Evolutionary conservation across 23 red algal genomes (phyloP), one percentile per base, ranked within the genome.

Genomic region (Cyanidiococcus yangmingshanensis): DNA sequence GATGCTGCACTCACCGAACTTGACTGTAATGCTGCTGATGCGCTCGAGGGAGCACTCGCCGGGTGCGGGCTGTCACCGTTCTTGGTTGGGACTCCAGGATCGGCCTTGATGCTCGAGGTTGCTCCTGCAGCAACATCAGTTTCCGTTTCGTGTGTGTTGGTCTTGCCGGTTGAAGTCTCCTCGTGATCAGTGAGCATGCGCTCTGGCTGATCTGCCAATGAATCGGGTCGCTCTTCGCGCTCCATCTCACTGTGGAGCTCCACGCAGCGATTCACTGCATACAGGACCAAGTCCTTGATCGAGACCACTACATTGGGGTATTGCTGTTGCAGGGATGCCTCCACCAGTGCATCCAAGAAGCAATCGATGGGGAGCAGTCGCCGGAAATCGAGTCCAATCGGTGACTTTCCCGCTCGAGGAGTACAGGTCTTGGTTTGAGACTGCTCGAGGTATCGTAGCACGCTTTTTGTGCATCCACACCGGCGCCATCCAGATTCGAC

Each of bases 261-360:
- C 12, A 54, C 45, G 21, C 45, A 54, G 45, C 45, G 45, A 21
- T 21, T 54, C 45, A 54, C 12, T 21, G 45, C 45, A 21, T 15
- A 54, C 45, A 54, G 45, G 45, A 15, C 21, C 15, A 71, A 30
- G 27, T 71, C n/a, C 63, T 71, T 35, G 16, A 30, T 7, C 12
- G n/a, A 7, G 32, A 29, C 63, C 3, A 29, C n/a, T 29, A 71
- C 12, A 71, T 25, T 29, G n/a, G 63, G 3, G 12, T 35, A 3
- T 35, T 25, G 63, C 63, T 32, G 63, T 3, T 27, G 63, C 63
- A 35, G 3, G 27, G 63, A 12, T 3, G 63, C 63, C 32, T 71
- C 63, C 63, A 71, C 63, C 63, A 71, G 32, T 35, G 63, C 63
- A 25, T 71, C 63, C 63, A 71, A 7, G 32, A 71, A 71, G 32